Conservation (phyloP, 306 rosid genomes). For the Lupinus albus region DNA sequence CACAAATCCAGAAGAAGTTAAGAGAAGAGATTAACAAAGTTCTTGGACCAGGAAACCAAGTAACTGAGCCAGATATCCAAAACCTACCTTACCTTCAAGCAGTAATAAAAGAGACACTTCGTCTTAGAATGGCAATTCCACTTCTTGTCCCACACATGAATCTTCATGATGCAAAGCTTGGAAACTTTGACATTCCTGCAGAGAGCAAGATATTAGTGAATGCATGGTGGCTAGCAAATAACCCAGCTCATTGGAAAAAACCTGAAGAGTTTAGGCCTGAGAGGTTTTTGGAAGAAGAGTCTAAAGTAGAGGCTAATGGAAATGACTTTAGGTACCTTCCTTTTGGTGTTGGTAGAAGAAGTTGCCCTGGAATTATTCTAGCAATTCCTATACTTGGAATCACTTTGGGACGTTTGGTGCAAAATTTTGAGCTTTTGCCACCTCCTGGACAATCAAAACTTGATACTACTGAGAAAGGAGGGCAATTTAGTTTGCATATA, state of each 20-base stretch:
- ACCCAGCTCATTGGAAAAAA: conserved; percentile 80
- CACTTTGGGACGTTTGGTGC: conserved; percentile 78
- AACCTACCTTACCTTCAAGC: conserved; percentile 91
- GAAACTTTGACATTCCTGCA: conserved; percentile 70
- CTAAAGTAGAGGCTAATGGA: conserved; percentile 87
- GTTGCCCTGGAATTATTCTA: conserved; percentile 89
- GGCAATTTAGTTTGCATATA: conserved; percentile 89
- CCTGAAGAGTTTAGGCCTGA: conserved; percentile 87
- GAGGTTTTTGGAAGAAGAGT: conserved; percentile 83
- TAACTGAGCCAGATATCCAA: conserved; percentile 69
- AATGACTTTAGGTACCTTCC: conserved; percentile 89
- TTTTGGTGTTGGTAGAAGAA: conserved; percentile 81
- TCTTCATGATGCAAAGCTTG: conserved; percentile 79
- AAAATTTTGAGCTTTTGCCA: conserved; percentile 80
- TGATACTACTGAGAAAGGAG: conserved; percentile 83
- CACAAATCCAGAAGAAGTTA: conserved; percentile 59
- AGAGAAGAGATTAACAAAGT: conserved; percentile 63
- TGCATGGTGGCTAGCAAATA: conserved; percentile 91
- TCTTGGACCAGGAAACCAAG: conserved; percentile 63
- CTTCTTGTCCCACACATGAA: conserved; percentile 95
- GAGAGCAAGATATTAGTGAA: conserved; percentile 88
- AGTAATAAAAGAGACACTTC: conserved; percentile 77
- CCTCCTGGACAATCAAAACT: conserved; percentile 77
- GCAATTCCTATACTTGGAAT: conserved; percentile 87
- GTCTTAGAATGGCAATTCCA: conserved; percentile 84